Conservation (phyloP, 495 filamentous ascomycete species). For the Cairneyella variabilis region DNA sequence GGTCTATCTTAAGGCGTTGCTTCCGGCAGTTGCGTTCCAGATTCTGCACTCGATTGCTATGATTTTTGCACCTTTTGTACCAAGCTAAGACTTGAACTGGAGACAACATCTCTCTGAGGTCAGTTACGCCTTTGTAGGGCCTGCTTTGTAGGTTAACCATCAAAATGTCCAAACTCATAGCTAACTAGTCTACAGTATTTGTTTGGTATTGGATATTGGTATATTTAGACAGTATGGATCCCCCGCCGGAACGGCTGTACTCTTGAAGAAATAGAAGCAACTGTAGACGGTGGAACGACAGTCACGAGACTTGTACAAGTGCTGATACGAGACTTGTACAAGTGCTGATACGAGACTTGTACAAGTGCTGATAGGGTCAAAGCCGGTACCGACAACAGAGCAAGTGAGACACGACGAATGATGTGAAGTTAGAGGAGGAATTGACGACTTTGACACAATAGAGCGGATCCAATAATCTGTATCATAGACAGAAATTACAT, state of each 20-base stretch:
- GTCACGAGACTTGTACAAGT: no score
- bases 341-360: no score
- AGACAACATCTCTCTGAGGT: not conserved
- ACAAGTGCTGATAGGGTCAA: not conserved
- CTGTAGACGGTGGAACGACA: no score
- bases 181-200: no score
- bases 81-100: not conserved
- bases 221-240: no score
- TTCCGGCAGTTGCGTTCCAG: not conserved
- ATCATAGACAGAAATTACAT: not conserved
- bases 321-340: no score
- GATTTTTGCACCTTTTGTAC: conserved; percentile 1
- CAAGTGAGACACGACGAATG: not conserved
- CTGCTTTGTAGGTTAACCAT: not conserved
- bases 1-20: no score
- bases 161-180: no score
- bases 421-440: not conserved
- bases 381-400: not conserved
- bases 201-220: no score
- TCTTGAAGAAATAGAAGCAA: no score
- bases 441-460: not conserved
- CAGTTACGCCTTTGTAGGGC: conserved; percentile 1
- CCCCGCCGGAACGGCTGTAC: no score
- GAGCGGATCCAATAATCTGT: not conserved
- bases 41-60: not conserved